Evolutionary conservation across 495 filamentous ascomycete genomes (phyloP), one percentile per base, ranked within the genome.

Genomic region (Daldinia bambusicola): DNA sequence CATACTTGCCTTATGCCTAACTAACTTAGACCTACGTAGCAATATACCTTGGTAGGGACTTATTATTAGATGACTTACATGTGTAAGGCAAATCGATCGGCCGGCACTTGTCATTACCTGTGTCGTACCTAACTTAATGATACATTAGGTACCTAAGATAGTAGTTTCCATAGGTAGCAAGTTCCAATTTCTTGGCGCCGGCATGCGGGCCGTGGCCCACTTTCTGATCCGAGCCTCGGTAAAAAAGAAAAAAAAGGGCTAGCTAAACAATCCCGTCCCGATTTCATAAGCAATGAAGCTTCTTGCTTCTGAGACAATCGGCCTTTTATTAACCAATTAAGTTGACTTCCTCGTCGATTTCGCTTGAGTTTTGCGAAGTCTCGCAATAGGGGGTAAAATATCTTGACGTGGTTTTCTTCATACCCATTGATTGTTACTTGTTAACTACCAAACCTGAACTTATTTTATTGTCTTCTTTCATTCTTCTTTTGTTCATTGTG

Each of bases 191-290:
- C 16, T 48, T 48, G 18, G 43, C 43, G 9, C 43, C 18, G 43
- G 43, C 43, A 26, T 48, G 43, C 43, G 43, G 43, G 43, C 43
- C 43, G 43, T 48, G 18, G 43, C 22, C 43, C 43, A 22, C 43
- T 53, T 14, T 52, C 22, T 14, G 4, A 13, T 53, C 67, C 67
- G 67, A 70, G 67, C 74, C 74, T 76, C 74, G 74, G 74, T 69
- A 70, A 72, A 55, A 57, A 56, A 20, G 30, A 26, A 8, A 9
- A 18, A 43, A 18, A 45, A 45, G 8, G 1, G 7, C 18, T 45
- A 26, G 6, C 13, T 14, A 6, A 14, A 43, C 22, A 14, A 32
- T 22, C 26, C 10, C 1, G 26, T 26, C n/a, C 4, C 13, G 7
- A 22, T 48, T 48, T 48, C 43, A 6, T 53, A 53, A 32, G 50